Percentiles rank a stretch among this genome's conserved stretches.
phyloP scores from a whole-genome alignment of 140 eudicot genomes.

The Stevia rebaudiana region DNA sequence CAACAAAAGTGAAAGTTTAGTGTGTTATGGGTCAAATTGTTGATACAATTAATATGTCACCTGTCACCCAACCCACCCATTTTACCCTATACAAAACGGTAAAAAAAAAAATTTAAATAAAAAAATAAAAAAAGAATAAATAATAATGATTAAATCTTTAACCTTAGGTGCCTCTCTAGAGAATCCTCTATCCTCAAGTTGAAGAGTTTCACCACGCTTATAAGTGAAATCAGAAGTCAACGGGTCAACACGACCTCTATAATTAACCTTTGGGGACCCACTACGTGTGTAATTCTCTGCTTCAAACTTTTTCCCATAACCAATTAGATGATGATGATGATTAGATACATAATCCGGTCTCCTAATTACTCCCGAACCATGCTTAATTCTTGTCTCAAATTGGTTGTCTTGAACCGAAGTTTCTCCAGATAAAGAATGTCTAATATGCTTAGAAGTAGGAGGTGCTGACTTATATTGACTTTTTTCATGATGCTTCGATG shows the following conservation, averaged over 20 bases:
- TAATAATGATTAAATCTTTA: slow-evolving; percentile 38
- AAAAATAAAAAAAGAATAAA: too few species aligned
- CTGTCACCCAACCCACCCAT: slow-evolving; percentile 5
- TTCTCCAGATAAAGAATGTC: slow-evolving; percentile 33
- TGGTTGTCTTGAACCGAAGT: slow-evolving; percentile 24
- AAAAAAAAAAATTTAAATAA: too few species aligned
- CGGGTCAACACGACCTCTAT: slow-evolving; percentile 35
- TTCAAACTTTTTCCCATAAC: slow-evolving; percentile 34
- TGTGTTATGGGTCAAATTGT: too few species aligned
- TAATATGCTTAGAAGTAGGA: slow-evolving; percentile 28
- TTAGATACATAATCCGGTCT: slow-evolving; percentile 35
- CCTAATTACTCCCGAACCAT: slow-evolving; percentile 27
- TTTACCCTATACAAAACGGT: slow-evolving; percentile 5
- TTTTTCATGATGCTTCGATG: slow-evolving; percentile 36
- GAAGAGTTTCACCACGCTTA: slow-evolving; percentile 33
- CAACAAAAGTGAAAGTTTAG: too few species aligned
- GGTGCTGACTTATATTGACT: slow-evolving; percentile 32
- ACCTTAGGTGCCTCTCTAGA: slow-evolving; percentile 53
- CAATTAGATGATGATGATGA: slow-evolving; percentile 25
- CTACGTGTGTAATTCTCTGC: slow-evolving; percentile 31
- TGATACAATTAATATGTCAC: neutral
- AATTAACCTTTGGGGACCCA: slow-evolving; percentile 25
- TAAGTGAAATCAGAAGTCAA: slow-evolving; percentile 30
- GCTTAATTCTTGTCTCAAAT: slow-evolving; percentile 34
- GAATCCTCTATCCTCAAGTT: slow-evolving; percentile 36